Evolutionary conservation across 805 yeast species (phyloP).

Genomic region (Starmerella davenportii): DNA sequence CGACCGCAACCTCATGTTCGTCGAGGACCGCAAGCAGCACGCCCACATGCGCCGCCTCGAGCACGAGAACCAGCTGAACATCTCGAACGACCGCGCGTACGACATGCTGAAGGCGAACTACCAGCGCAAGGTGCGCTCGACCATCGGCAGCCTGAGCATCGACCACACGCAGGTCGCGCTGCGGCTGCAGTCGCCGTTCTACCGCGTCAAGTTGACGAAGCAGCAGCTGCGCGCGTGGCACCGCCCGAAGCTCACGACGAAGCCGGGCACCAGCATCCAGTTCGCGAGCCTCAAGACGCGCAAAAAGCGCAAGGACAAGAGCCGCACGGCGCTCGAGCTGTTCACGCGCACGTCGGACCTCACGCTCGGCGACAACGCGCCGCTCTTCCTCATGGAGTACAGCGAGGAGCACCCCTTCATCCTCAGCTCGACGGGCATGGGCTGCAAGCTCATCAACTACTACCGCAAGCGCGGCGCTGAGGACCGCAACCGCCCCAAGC

Average conservation of each 20-base stretch:
- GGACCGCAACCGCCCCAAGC: slow-evolving; percentile 72
- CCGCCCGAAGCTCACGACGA: slow-evolving; percentile 52
- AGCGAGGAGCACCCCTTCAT: slow-evolving; percentile 76
- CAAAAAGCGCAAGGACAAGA: slow-evolving; percentile 78
- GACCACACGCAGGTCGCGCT: slow-evolving; percentile 84
- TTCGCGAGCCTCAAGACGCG: slow-evolving; percentile 61
- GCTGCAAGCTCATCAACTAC: slow-evolving; percentile 78
- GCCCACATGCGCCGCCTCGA: slow-evolving; percentile 38
- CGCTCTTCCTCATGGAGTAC: slow-evolving; percentile 65
- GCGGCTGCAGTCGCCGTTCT: slow-evolving; percentile 76
- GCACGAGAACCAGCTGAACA: slow-evolving; percentile 46
- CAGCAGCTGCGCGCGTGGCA: slow-evolving; percentile 62
- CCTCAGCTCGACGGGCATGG: slow-evolving; percentile 85
- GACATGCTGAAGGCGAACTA: slow-evolving; percentile 68
- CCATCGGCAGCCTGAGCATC: slow-evolving; percentile 73
- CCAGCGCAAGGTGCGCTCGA: slow-evolving; percentile 80
- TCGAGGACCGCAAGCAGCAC: slow-evolving; percentile 25
- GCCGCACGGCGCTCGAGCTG: slow-evolving; percentile 58
- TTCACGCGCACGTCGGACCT: slow-evolving; percentile 56
- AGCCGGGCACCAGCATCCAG: slow-evolving; percentile 60
- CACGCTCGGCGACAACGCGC: slow-evolving; percentile 67
- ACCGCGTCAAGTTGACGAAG: slow-evolving; percentile 55
- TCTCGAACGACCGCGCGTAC: slow-evolving; percentile 79
- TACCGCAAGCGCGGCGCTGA: slow-evolving; percentile 69
- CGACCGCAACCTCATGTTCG: slow-evolving; percentile 63